These are phyloP conservation scores for Barnettozyma californica DNA, from an alignment of 805 yeast species.

Conservation along the genomic window DNA sequence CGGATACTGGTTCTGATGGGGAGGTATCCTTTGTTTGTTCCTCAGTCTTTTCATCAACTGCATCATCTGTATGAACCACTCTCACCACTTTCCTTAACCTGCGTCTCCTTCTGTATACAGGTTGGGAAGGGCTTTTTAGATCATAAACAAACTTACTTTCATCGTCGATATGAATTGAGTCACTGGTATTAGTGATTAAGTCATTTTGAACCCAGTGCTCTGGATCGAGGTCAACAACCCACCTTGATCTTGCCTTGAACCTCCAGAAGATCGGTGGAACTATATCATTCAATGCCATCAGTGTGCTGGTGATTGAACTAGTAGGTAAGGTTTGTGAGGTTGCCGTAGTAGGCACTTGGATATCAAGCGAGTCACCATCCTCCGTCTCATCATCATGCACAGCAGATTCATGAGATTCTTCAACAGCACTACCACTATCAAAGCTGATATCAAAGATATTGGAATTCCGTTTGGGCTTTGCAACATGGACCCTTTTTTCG, in stretches of 20 bases:
- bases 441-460: slow-evolving; percentile 19
- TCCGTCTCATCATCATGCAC: not conserved
- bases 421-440: slow-evolving; percentile 15
- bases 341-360: not conserved
- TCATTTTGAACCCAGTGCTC: slow-evolving; percentile 55
- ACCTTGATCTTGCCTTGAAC: slow-evolving; percentile 38
- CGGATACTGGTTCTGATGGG: not conserved
- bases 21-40: not conserved
- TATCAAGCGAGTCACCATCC: not conserved
- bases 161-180: slow-evolving; percentile 55
- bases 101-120: slow-evolving; percentile 53
- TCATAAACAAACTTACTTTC: slow-evolving; percentile 90
- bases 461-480: slow-evolving; percentile 34
- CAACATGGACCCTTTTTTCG: not conserved
- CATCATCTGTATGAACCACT: slow-evolving; percentile 13
- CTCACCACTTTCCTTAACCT: slow-evolving; percentile 48
- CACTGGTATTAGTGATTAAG: slow-evolving; percentile 32
- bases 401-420: slow-evolving; percentile 2
- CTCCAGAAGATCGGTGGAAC: slow-evolving; percentile 59
- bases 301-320: not conserved
- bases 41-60: slow-evolving; percentile 1
- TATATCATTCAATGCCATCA: slow-evolving; percentile 30
- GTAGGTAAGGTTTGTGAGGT: not conserved
- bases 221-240: slow-evolving; percentile 67
- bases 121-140: slow-evolving; percentile 23